Evolutionary conservation across 345 rosid species (phyloP), one percentile per base, ranked within the genome.

Genomic region (Boechera stricta): DNA sequence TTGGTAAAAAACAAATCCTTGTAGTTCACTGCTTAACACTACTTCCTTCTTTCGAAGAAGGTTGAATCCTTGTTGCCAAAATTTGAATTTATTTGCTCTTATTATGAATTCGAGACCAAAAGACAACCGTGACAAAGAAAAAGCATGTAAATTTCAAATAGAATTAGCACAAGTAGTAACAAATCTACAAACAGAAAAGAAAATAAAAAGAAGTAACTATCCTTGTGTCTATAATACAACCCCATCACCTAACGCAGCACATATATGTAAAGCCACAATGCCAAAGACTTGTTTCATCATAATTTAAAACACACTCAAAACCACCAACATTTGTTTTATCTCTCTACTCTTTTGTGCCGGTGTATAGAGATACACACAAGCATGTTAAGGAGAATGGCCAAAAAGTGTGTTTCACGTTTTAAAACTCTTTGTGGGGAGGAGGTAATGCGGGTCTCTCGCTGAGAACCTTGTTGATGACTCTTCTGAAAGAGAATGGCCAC

Each of bases 151-250:
- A 44, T 64, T 31, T 48, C 71, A 49, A 48, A 32, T 44, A 32
- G 55, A 16, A 10, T 29, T 49, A 66, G 31, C 71, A 66, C 57
- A 66, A 66, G 71, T 44, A 28, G 54, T 48, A 65, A 65, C n/a
- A 47, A 48, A 47, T 65, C 57, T 47, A 65, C 57, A 65, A 64
- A 26, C 67, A 24, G 10, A 39, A 61, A 18, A 6, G 24, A 7
- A 41, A 26, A 12, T 0, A 63, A 26, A 41, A 47, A 47, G 5
- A 31, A 64, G 41, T 29, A 65, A 31, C 42, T 41, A 64, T 45
- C 29, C 28, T 47, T 65, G 39, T 65, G 42, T 45, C 70, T 65
- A 65, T n/a, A 65, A 65, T 47, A 65, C 70, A 42, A 3, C 31
- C 52, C 54, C 70, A 65, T 48, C 55, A 48, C 70, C 56, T 63